Percentiles rank a stretch among this genome's conserved stretches.
phyloP scores from a whole-genome alignment of 2,329 filamentous ascomycete genomes.

The Pseudogymnoascus sp. region DNA sequence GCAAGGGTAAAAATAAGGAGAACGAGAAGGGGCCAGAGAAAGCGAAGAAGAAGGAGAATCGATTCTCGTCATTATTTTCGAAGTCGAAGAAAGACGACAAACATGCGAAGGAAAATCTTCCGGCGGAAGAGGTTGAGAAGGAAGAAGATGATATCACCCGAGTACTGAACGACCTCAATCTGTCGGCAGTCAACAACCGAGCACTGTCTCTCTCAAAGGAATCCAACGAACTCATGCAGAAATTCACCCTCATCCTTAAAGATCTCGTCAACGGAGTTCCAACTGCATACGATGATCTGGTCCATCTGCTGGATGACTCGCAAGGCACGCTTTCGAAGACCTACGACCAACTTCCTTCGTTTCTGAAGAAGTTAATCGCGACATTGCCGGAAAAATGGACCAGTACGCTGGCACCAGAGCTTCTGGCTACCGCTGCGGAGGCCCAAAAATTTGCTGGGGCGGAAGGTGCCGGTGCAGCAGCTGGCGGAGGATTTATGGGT shows the following conservation, averaged over 20 bases:
- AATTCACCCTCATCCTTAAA: constrained; percentile 85
- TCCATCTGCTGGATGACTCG: constrained; percentile 50
- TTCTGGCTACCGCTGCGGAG: constrained; percentile 71
- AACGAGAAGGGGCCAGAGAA: constrained; percentile 26
- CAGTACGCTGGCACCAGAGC: constrained; percentile 66
- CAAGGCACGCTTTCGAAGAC: constrained; percentile 52
- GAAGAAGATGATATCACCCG: constrained; percentile 67
- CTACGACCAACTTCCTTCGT: constrained; percentile 63
- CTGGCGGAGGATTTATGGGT: constrained; percentile 35
- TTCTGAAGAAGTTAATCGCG: constrained; percentile 79
- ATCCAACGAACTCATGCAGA: constrained; percentile 69
- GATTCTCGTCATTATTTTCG: constrained; percentile 34
- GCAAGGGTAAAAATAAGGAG: constrained; percentile 29
- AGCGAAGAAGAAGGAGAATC: constrained; percentile 31
- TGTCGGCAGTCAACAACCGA: constrained; percentile 75
- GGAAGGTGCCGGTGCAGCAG: constrained; percentile 16
- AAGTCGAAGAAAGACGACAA: constrained; percentile 33
- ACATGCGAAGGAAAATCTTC: constrained; percentile 32
- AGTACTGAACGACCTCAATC: constrained; percentile 76
- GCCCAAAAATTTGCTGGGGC: constrained; percentile 45
- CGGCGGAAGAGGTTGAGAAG: constrained; percentile 33
- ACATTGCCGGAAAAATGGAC: constrained; percentile 78
- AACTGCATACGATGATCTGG: constrained; percentile 87
- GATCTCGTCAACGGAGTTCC: constrained; percentile 89
- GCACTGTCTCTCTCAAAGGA: constrained; percentile 80